A percentile compares a stretch with the other conserved stretches of the same genome.
Evolutionary conservation across 2,329 filamentous ascomycete genomes (phyloP).

Genomic region (Sarocladium strictum): DNA sequence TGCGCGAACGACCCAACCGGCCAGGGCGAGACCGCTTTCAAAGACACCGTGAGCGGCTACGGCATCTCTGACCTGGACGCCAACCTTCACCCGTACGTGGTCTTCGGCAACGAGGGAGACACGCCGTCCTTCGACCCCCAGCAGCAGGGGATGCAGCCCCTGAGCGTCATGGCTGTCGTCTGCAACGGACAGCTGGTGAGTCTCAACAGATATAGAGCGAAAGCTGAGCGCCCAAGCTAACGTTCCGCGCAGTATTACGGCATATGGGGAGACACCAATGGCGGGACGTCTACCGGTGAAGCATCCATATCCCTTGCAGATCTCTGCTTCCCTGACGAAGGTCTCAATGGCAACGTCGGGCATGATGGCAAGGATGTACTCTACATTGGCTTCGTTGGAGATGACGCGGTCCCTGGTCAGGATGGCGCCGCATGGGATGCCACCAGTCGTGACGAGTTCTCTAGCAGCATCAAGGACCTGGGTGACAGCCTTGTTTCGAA

Average conservation of each 20-base stretch:
- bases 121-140: conserved; percentile 33
- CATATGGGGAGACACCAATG: conserved; percentile 52
- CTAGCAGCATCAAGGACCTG: conserved; percentile 42
- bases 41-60: conserved; percentile 30
- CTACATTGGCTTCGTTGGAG: conserved; percentile 54
- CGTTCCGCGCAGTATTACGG: conserved; percentile 44
- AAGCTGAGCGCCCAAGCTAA: conserved; percentile 1
- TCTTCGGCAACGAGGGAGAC: conserved; percentile 42
- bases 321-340: conserved; percentile 42
- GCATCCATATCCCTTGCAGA: conserved; percentile 18
- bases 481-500: conserved; percentile 45
- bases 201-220: neutral
- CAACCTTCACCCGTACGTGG: conserved; percentile 46
- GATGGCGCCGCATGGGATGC: conserved; percentile 50
- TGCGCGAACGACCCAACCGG: conserved; percentile 32
- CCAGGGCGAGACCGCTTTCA: conserved; percentile 36
- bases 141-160: conserved; percentile 37
- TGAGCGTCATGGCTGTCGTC: conserved; percentile 50
- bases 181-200: conserved; percentile 41
- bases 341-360: conserved; percentile 48
- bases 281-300: conserved; percentile 40
- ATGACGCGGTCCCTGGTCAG: conserved; percentile 49
- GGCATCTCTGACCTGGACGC: conserved; percentile 40
- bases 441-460: conserved; percentile 40
- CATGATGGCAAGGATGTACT: conserved; percentile 53